Evolutionary conservation across 305 asterid genomes (phyloP).

Genomic region (Euphrasia arctica): DNA sequence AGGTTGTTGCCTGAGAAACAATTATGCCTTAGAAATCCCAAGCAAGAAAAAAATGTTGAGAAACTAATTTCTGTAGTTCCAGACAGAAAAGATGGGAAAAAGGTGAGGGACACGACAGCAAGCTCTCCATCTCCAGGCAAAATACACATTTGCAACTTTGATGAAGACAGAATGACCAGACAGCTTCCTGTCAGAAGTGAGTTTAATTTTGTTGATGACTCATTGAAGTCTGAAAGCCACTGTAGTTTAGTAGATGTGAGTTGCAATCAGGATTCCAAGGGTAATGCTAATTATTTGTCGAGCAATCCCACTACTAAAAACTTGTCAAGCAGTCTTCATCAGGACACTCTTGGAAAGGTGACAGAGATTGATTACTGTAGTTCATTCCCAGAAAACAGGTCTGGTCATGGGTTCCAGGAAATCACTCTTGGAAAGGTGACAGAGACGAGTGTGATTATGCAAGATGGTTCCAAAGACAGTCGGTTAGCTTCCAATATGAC

Average conservation of each 20-base stretch:
- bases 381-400: conserved; percentile 29
- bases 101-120: conserved; percentile 25
- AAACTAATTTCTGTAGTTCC: conserved; percentile 24
- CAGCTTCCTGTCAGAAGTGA: conserved; percentile 25
- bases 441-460: conserved; percentile 26
- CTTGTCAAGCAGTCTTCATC: conserved; percentile 28
- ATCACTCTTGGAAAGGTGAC: conserved; percentile 25
- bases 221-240: conserved; percentile 28
- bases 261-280: conserved; percentile 26
- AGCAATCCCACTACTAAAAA: conserved; percentile 24
- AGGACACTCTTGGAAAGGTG: conserved; percentile 25
- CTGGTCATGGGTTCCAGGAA: conserved; percentile 30
- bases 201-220: conserved; percentile 23
- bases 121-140: conserved; percentile 11
- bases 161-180: conserved; percentile 20
- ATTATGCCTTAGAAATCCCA: conserved; percentile 23
- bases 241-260: conserved; percentile 22
- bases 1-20: conserved; percentile 35
- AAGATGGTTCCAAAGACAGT: conserved; percentile 28
- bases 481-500: conserved; percentile 24
- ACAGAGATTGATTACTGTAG: conserved; percentile 29
- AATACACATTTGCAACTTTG: conserved; percentile 21
- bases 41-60: conserved; percentile 32
- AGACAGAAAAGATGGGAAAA: conserved; percentile 29
- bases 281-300: conserved; percentile 23